Evolutionary conservation across 129 eudicot species (phyloP), one percentile per base, ranked within the genome.

Genomic region (Logfia minima): DNA sequence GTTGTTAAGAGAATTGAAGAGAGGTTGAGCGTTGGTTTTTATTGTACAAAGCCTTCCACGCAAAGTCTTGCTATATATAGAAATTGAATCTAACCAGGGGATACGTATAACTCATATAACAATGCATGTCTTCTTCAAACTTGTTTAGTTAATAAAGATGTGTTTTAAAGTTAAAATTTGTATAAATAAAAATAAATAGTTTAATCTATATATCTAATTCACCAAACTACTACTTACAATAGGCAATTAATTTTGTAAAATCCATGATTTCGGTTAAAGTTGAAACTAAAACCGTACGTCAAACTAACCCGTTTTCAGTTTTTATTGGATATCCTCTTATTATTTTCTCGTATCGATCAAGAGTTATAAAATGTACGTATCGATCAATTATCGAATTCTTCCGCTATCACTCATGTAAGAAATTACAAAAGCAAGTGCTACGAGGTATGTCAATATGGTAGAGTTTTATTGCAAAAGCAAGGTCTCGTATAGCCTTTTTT

Each of bases 11-110:
- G 64, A 56, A 55, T 55, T 55, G 62, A 45, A 55, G 35, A 56
- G 71, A 59, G 24, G 64, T 81, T 59, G 18, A 21, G 45, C 28
- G 18, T 66, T 17, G 7, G 26, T 80, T 29, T 67, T 74, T 59
- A 29, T 68, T 68, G 80, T 80, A 70, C 22, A 18, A 35, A 56
- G 26, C n/a, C 37, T 28, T 51, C 29, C 75, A 80, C 41, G 84
- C 70, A 67, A 45, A 74, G 48, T 69, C 35, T 19, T 58, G 53
- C 68, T 74, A 73, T 81, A 74, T 81, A 81, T 81, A 81, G 80
- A 81, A 81, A 45, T 68, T 26, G 63, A 56, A 23, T 73, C 41
- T 61, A 22, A 28, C 14, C 31, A 75, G 45, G 71, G 35, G 62
- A 31, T 63, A 17, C 68, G n/a, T 52, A 26, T n/a, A 4, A 41